Evolutionary conservation across 306 rosid species (phyloP).

Genomic region (Dalbergia oliveri): DNA sequence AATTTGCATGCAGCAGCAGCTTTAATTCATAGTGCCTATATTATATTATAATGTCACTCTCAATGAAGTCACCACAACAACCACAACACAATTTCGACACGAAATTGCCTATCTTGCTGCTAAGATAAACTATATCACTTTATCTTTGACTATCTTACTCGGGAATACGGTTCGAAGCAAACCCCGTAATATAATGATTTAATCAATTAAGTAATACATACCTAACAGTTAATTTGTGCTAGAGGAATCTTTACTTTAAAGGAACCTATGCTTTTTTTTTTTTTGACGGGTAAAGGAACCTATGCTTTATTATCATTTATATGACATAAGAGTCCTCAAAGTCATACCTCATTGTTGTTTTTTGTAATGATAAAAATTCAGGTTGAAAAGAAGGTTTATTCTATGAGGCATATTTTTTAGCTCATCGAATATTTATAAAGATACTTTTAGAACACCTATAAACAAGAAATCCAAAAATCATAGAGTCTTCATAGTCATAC

Average conservation of each 20-base stretch:
- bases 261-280: neutral
- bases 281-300: neutral
- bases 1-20: neutral
- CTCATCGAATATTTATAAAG: too few species aligned
- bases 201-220: conserved; percentile 1
- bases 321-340: neutral
- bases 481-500: too few species aligned
- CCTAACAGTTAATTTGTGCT: neutral
- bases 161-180: conserved; percentile 21
- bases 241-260: too few species aligned
- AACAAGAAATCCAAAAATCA: too few species aligned
- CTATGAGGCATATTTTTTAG: too few species aligned
- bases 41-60: neutral
- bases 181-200: neutral
- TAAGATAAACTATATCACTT: neutral
- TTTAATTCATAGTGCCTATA: neutral
- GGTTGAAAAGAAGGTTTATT: too few species aligned
- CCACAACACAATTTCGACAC: neutral
- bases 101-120: neutral
- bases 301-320: neutral
- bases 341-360: neutral
- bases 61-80: neutral
- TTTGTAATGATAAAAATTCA: too few species aligned
- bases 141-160: conserved; percentile 2
- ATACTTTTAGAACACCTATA: too few species aligned